phyloP scores from a whole-genome alignment of 2,329 filamentous ascomycete species.

The Xylariaceae sp. region DNA sequence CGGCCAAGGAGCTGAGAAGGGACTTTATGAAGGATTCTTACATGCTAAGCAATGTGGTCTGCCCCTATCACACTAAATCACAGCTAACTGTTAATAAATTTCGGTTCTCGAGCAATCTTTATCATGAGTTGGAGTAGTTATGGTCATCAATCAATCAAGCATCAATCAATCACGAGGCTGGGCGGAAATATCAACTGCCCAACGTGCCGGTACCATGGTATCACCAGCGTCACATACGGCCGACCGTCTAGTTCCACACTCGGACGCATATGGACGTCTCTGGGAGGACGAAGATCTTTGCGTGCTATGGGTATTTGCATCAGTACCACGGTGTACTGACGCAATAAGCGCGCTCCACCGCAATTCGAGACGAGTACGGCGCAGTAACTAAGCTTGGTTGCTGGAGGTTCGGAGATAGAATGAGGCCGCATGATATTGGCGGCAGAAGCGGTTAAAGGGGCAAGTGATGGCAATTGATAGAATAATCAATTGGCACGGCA shows the following conservation, averaged over 20 bases:
- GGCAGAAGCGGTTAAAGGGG: not conserved
- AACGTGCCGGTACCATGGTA: constrained; percentile 1
- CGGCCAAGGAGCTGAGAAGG: constrained; percentile 1
- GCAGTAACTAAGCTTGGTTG: constrained; percentile 5
- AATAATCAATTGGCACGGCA: not conserved
- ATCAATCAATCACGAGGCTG: constrained; percentile 4
- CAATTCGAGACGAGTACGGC: constrained; percentile 6
- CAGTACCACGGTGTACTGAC: constrained; percentile 29
- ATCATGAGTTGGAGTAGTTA: constrained; percentile 7
- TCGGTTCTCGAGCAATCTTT: constrained; percentile 14
- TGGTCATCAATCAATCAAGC: not conserved
- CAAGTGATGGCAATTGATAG: not conserved
- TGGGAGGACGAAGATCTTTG: constrained; percentile 3
- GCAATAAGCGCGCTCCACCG: constrained; percentile 18
- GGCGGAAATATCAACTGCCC: not conserved
- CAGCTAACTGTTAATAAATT: constrained; percentile 12
- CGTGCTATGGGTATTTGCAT: constrained; percentile 16
- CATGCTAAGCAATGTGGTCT: constrained; percentile 64
- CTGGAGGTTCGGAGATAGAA: constrained; percentile 2
- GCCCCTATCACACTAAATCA: constrained; percentile 63
- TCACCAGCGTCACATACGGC: constrained; percentile 5
- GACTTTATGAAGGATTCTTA: constrained; percentile 34
- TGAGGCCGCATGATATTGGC: not conserved
- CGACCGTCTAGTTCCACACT: not conserved
- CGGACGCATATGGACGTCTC: not conserved